phyloP scores from a whole-genome alignment of 2,329 filamentous ascomycete species.

The Talaromyces sp. region DNA sequence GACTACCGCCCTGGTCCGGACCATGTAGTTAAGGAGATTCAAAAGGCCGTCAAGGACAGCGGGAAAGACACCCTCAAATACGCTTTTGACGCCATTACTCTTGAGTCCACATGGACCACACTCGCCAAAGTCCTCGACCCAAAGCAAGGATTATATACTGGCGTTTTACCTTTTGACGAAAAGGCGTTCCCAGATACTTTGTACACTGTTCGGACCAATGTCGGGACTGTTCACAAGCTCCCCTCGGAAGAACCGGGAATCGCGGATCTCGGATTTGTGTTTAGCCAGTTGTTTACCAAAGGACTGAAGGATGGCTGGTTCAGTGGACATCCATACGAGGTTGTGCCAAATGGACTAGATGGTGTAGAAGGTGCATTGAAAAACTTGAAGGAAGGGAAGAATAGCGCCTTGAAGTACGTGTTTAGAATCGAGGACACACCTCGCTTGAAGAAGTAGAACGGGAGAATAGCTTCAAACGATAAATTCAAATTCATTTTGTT shows the following conservation, averaged over 20 bases:
- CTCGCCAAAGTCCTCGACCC: constrained; percentile 41
- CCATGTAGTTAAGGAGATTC: constrained; percentile 38
- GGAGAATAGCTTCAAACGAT: neutral
- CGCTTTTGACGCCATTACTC: constrained; percentile 55
- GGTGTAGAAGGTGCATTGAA: constrained; percentile 51
- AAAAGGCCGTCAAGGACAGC: constrained; percentile 37
- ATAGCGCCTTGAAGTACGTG: constrained; percentile 61
- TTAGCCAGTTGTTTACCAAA: constrained; percentile 40
- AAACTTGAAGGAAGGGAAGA: constrained; percentile 56
- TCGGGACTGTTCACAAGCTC: constrained; percentile 22
- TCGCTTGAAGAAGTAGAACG: constrained; percentile 16
- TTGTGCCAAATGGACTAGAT: constrained; percentile 48
- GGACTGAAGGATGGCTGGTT: constrained; percentile 48
- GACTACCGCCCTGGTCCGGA: constrained; percentile 58
- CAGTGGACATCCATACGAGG: constrained; percentile 45
- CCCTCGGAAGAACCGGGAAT: neutral
- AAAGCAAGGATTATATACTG: constrained; percentile 19
- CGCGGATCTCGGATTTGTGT: constrained; percentile 31
- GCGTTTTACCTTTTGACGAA: constrained; percentile 23
- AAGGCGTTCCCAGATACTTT: constrained; percentile 35
- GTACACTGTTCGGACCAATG: constrained; percentile 30
- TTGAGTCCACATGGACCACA: constrained; percentile 46
- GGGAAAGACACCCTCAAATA: constrained; percentile 31
- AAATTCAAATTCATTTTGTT: neutral
- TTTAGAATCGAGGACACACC: constrained; percentile 50